Base-by-base conservation (phyloP, 495 filamentous ascomycete genomes). In the Daldinia caldariorum region DNA sequence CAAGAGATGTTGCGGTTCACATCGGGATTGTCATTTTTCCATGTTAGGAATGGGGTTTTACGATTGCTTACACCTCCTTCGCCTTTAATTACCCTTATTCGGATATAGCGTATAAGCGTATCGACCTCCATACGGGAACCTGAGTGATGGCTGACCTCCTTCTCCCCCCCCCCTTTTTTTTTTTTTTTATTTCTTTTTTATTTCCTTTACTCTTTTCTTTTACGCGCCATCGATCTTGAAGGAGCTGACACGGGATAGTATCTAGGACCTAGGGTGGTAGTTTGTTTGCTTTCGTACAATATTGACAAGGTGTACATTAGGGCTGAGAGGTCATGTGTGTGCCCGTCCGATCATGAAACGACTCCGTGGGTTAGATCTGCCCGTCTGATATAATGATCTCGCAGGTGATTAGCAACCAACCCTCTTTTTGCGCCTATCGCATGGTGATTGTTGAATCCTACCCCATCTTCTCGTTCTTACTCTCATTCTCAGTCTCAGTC, bases 281-380 rank as follows among this genome's bases (percentile, higher is more conserved):
- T 57, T 35, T 38, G 41, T 35, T 7, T 10, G 9, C 34, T 35
- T 49, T 26, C 26, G 37, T 34, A 29, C 37, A 34, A 34, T 41
- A 20, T 12, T 37, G 6, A 37, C 16, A 10, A 38, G 60, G 61
- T 64, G 56, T 26, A 51, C 67, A 65, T 72, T 72, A 65, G 64
- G 69, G 69, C 69, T 72, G 64, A 69, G 37, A 26, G 55, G 70
- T 64, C 65, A 68, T 62, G 57, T 65, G 61, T 69, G 65, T 26
- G 26, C 26, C 26, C 26, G 26, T 66, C 58, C 51, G 65, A 63
- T 72, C 39, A 64, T 69, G 70, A 72, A 72, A 68, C 70, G 43
- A 57, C 70, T 72, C 61, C 70, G 59, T 61, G 70, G 68, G 67
- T 66, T 54, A 55, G 70, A 72, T 72, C 70, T 67, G n/a, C 55